Conservation (phyloP, 257 asterid genomes). For the Plantago major region DNA sequence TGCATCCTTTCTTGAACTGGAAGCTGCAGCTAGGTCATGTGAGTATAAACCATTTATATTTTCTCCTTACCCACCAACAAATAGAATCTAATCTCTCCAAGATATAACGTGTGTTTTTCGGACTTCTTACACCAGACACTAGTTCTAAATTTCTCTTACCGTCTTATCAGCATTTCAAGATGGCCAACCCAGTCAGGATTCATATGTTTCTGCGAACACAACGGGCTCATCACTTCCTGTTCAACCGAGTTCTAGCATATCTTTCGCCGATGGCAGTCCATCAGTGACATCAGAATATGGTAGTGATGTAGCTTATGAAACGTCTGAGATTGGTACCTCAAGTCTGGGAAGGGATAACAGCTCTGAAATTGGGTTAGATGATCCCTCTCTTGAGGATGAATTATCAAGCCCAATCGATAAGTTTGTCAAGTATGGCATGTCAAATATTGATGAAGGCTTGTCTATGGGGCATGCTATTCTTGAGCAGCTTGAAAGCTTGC, state of each 20-base stretch:
- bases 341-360: slow-evolving; percentile 72
- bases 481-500: slow-evolving; percentile 76
- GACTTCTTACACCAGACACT: slow-evolving; percentile 4
- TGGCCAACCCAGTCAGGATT: slow-evolving; percentile 46
- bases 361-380: slow-evolving; percentile 80
- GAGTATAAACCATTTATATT: slow-evolving; percentile 23
- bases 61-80: slow-evolving; percentile 1
- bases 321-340: slow-evolving; percentile 78
- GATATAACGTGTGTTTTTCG: neutral
- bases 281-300: slow-evolving; percentile 77
- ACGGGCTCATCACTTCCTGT: slow-evolving; percentile 39
- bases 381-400: slow-evolving; percentile 63
- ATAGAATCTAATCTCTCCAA: neutral
- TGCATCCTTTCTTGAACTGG: slow-evolving; percentile 95
- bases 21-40: slow-evolving; percentile 98
- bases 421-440: slow-evolving; percentile 91
- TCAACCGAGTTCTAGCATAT: slow-evolving; percentile 47
- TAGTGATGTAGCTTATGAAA: slow-evolving; percentile 86
- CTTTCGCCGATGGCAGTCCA: slow-evolving; percentile 52
- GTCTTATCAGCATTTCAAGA: slow-evolving; percentile 78
- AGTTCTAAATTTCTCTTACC: slow-evolving; percentile 19
- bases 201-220: slow-evolving; percentile 38
- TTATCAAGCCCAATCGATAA: slow-evolving; percentile 71
- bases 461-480: slow-evolving; percentile 92
- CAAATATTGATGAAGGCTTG: slow-evolving; percentile 93